phyloP scores from a whole-genome alignment of 2,329 filamentous ascomycete species.

The Arachnopeziza araneosa region DNA sequence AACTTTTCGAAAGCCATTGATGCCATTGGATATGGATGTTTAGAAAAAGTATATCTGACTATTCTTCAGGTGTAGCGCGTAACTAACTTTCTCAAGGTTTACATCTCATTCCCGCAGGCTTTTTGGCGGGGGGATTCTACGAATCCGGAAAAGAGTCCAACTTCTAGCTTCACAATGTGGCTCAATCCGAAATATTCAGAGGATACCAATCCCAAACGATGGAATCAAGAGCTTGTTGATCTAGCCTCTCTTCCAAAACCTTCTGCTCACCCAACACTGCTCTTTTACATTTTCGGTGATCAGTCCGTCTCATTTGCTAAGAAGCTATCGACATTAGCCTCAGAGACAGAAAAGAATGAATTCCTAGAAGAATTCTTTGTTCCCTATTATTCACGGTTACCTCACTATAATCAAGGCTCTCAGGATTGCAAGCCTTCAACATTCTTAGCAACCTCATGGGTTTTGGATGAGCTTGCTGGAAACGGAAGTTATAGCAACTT shows the following conservation, averaged over 20 bases:
- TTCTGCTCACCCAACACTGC: constrained; percentile 56
- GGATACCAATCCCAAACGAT: constrained; percentile 43
- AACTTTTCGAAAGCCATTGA: constrained; percentile 41
- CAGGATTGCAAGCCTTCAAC: constrained; percentile 46
- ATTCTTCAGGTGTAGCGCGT: neutral
- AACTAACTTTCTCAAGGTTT: constrained; percentile 21
- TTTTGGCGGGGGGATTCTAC: constrained; percentile 46
- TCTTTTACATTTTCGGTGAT: constrained; percentile 56
- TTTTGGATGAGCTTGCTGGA: constrained; percentile 59
- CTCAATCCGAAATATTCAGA: constrained; percentile 50
- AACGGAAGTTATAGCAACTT: constrained; percentile 67
- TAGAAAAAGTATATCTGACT: constrained; percentile 43
- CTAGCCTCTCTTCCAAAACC: constrained; percentile 47
- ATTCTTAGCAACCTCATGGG: constrained; percentile 59
- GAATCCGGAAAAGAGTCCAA: constrained; percentile 10
- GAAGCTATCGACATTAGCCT: constrained; percentile 13
- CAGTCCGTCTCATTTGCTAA: constrained; percentile 33
- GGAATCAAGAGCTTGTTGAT: constrained; percentile 58
- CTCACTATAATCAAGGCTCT: constrained; percentile 43
- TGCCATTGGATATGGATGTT: constrained; percentile 40
- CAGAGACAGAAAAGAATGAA: constrained; percentile 23
- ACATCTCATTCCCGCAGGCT: constrained; percentile 52
- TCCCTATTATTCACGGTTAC: constrained; percentile 61
- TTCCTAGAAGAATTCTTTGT: constrained; percentile 43
- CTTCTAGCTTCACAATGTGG: constrained; percentile 53